Conservation (phyloP, 1,139 yeast species). For the Protomyces macrosporus region DNA sequence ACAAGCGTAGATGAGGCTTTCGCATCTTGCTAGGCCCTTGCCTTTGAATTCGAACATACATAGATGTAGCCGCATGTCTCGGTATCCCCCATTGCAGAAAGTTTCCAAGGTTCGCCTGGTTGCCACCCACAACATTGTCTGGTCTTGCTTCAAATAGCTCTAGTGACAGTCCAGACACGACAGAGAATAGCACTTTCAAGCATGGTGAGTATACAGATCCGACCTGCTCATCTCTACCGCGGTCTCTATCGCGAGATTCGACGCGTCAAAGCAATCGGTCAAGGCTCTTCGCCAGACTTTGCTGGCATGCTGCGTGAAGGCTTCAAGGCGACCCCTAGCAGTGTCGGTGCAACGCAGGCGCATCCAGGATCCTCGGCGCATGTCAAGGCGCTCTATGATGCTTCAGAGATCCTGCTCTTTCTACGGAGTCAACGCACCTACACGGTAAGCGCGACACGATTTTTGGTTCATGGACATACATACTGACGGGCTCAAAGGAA, state of each 20-base stretch:
- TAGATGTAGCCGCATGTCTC: too few species aligned
- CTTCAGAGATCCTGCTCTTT: constrained; percentile 51
- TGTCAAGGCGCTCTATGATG: constrained; percentile 34
- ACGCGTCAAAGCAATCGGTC: constrained; percentile 7
- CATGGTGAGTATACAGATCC: neutral
- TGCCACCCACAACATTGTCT: too few species aligned
- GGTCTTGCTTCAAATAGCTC: too few species aligned
- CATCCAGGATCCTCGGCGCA: too few species aligned
- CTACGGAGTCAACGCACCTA: constrained; percentile 70
- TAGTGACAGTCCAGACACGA: neutral
- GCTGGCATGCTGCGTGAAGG: constrained; percentile 8
- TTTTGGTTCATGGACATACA: too few species aligned
- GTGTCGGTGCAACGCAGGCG: neutral
- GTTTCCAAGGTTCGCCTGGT: too few species aligned
- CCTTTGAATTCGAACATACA: too few species aligned
- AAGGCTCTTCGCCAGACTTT: constrained; percentile 20
- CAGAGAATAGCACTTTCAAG: neutral
- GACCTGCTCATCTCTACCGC: constrained; percentile 1
- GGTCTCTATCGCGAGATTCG: constrained; percentile 22
- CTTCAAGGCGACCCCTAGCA: neutral
- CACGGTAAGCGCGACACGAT: constrained; percentile 36
- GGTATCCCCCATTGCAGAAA: too few species aligned
- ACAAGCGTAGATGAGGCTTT: neutral
- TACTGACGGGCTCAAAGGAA: constrained; percentile 38
- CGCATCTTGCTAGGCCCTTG: too few species aligned